Evolutionary conservation across 2,329 filamentous ascomycete species (phyloP), one percentile per base, ranked within the genome.

Genomic region (Aspergillus pseudonomiae): DNA sequence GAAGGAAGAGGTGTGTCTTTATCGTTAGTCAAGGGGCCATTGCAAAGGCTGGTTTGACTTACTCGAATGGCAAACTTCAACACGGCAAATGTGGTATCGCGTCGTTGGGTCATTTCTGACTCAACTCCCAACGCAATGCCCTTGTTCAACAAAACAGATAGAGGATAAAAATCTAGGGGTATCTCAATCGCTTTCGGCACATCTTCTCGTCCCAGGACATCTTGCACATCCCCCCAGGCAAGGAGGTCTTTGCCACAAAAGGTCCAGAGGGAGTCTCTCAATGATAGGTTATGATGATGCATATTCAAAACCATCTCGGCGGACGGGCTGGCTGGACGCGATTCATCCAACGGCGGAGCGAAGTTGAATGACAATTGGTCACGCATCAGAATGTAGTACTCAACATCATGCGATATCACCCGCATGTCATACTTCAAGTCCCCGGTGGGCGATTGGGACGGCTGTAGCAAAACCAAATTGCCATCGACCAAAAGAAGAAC

Each of bases 341-440:
- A 76, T 52, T 83, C 82, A 63, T 84, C 82, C n/a, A 77, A 68
- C 24, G 79, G 78, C 32, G 79, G 78, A 14, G 80, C 78, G 65
- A 85, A 81, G 65, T 79, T 81, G 70, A 79, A 82, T 11, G 76
- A 80, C 24, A 80, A 88, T 71, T 96, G 91, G 73, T 99, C 95
- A 67, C 94, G 89, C 88, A 96, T 96, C 71, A 95, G 88, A 60
- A 90, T 90, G 75, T 97, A 97, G 72, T 95, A 98, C 76, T 99
- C 95, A 46, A 98, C 93, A 71, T 96, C 96, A 72, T 97, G 93
- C 14, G 94, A 93, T 74, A 99, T 91, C 63, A 98, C 91, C 11
- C 94, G 91, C 95, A 99, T 99, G 74, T 98, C 94, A 74, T 99
- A 99, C 80, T 97, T 98, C 58, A 97, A 84, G 70, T 93, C 91